phyloP scores from a whole-genome alignment of 208 protist genomes.

The Lotmaria passim region DNA sequence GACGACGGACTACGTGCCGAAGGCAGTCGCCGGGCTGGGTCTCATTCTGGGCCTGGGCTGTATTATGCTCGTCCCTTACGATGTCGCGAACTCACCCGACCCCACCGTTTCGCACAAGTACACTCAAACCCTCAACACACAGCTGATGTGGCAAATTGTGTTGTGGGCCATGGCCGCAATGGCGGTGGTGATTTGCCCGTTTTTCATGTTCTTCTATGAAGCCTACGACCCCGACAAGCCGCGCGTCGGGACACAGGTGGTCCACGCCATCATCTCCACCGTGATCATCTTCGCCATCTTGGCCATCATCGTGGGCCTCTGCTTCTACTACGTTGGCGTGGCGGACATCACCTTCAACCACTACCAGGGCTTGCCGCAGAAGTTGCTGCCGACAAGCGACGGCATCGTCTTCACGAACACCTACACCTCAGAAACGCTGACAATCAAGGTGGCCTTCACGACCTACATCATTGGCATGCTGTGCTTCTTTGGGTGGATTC shows the following conservation, averaged over 20 bases:
- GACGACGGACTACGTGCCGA: constrained; percentile 50
- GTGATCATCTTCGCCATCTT: constrained; percentile 67
- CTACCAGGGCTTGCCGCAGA: constrained; percentile 46
- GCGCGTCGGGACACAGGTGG: constrained; percentile 49
- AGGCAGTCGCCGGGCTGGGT: constrained; percentile 76
- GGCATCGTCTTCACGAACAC: constrained; percentile 23
- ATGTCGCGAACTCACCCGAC: constrained; percentile 89
- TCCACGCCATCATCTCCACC: constrained; percentile 76
- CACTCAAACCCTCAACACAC: constrained; percentile 76
- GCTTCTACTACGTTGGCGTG: constrained; percentile 62
- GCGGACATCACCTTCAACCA: constrained; percentile 43
- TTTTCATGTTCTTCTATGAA: constrained; percentile 95
- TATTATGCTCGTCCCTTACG: constrained; percentile 92
- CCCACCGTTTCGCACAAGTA: constrained; percentile 60
- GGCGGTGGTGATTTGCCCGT: constrained; percentile 88
- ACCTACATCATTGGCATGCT: constrained; percentile 86
- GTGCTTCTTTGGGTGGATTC: constrained; percentile 86
- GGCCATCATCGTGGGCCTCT: constrained; percentile 53
- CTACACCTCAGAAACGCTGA: constrained; percentile 27
- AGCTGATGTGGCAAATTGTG: constrained; percentile 89
- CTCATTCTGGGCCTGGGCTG: constrained; percentile 77
- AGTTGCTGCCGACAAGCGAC: constrained; percentile 20
- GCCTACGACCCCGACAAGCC: constrained; percentile 89
- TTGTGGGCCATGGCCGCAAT: constrained; percentile 76
- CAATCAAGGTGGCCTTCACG: constrained; percentile 64